Evolutionary conservation across 306 rosid species (phyloP).

Genomic region (Rosa chinensis): DNA sequence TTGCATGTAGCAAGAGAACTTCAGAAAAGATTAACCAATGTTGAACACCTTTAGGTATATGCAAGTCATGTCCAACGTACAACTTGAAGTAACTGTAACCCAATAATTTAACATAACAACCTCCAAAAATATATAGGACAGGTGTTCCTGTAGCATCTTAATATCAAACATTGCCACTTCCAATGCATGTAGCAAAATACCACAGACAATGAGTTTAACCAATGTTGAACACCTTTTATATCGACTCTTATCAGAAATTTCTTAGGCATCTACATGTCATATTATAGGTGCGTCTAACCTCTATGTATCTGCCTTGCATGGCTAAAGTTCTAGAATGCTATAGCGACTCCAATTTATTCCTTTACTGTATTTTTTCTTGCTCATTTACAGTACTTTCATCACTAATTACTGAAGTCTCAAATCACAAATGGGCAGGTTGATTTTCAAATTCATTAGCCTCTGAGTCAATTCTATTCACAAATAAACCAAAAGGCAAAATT

Average conservation of each 20-base stretch:
- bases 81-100: neutral
- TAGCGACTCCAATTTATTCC: neutral
- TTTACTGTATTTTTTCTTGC: neutral
- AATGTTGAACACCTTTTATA: neutral
- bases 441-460: neutral
- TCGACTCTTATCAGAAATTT: neutral
- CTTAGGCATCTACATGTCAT: neutral
- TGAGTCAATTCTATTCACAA: neutral
- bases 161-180: neutral
- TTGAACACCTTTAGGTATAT: neutral
- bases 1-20: neutral
- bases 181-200: neutral
- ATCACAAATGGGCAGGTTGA: neutral
- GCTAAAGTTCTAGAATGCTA: neutral
- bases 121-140: neutral
- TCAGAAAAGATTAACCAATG: neutral
- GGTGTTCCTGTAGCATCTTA: neutral
- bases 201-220: neutral
- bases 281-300: neutral
- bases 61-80: neutral
- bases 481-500: neutral
- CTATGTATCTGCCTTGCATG: neutral
- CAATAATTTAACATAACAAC: neutral
- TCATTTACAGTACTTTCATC: neutral
- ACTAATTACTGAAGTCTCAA: neutral